Evolutionary conservation across 768 basidiomycete genomes (phyloP).

Genomic region (Trametes cubensis): DNA sequence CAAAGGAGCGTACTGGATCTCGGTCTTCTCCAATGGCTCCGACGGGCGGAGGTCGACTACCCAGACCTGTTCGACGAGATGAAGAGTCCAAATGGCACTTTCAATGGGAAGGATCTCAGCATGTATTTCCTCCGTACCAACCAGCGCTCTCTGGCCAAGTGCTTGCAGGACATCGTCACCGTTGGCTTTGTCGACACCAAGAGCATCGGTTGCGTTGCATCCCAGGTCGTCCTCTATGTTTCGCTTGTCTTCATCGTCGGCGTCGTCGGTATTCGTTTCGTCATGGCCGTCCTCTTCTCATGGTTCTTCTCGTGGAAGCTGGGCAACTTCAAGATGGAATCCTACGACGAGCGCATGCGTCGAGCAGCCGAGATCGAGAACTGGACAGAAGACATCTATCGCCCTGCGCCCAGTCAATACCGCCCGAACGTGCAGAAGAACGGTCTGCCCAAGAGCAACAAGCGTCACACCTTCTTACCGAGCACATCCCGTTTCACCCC

Average conservation of each 20-base stretch:
- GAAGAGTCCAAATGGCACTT: conserved; percentile 69
- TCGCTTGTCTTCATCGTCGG: conserved; percentile 97
- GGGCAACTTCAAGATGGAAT: conserved; percentile 91
- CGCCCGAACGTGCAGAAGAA: conserved; percentile 86
- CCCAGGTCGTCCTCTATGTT: conserved; percentile 89
- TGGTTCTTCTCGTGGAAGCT: conserved; percentile 99
- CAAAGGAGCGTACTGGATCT: conserved; percentile 87
- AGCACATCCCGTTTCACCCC: conserved; percentile 77
- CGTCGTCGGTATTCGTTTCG: conserved; percentile 92
- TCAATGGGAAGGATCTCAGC: conserved; percentile 84
- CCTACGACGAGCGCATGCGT: conserved; percentile 88
- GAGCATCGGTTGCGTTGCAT: conserved; percentile 95
- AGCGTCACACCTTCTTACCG: conserved; percentile 64
- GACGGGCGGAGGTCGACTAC: conserved; percentile 75
- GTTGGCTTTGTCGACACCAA: conserved; percentile 95
- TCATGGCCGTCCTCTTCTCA: conserved; percentile 94
- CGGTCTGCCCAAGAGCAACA: conserved; percentile 58
- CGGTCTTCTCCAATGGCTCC: conserved; percentile 82
- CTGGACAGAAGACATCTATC: conserved; percentile 96
- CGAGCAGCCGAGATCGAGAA: conserved; percentile 90
- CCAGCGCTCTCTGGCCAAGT: conserved; percentile 69
- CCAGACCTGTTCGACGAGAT: conserved; percentile 82
- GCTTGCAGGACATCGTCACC: conserved; percentile 82
- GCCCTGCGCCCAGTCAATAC: conserved; percentile 86
- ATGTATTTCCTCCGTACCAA: conserved; percentile 78